Base-by-base conservation (phyloP, 2,329 filamentous ascomycete species). In the Albifimbria verrucaria region DNA sequence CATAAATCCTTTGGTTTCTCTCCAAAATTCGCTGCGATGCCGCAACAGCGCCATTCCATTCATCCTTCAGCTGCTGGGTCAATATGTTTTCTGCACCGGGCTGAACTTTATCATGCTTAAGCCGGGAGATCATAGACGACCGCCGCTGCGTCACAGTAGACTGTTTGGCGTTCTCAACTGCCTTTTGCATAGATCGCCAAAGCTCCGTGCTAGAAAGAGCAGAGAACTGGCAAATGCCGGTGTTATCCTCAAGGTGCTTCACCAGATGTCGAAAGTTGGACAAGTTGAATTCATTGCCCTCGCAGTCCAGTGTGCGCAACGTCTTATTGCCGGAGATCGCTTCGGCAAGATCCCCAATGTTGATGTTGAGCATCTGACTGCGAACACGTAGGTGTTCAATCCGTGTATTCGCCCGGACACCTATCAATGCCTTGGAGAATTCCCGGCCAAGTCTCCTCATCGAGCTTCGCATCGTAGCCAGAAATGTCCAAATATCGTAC, bases 401-500 rank as follows among this genome's bases (percentile, higher is more conserved):
- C 17, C 68, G 65, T 7, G 60, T 70, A 53, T 78, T 78, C n/a
- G 66, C 65, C 25, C 70, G 71, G 26, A 81, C 69, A 21, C 77
- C 77, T 20, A 69, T 68, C 23, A 84, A 67, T 0, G 79, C 73
- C 32, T 72, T 75, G 0, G 77, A 80, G 54, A 83, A 79, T 9
- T 78, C 78, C 53, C 71, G 75, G 17, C 80, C 80, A 10, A 84
- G 71, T 54, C 81, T 77, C 77, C 56, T 84, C 81, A 57, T 84
- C 81, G 7, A 84, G 68, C 62, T 81, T 83, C 44, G 79, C 78
- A 46, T 76, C 77, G 59, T 78, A 83, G 2, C 81, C 81, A 1
- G 81, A 83, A 7, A 83, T 67, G 57, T 84, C 80, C 2, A 84
- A 71, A 52, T 72, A 81, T n/a, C 72, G 75, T 44, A 83, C 67